Evolutionary conservation across 208 protist genomes (phyloP).

Genomic region (Crithidia expoeki): DNA sequence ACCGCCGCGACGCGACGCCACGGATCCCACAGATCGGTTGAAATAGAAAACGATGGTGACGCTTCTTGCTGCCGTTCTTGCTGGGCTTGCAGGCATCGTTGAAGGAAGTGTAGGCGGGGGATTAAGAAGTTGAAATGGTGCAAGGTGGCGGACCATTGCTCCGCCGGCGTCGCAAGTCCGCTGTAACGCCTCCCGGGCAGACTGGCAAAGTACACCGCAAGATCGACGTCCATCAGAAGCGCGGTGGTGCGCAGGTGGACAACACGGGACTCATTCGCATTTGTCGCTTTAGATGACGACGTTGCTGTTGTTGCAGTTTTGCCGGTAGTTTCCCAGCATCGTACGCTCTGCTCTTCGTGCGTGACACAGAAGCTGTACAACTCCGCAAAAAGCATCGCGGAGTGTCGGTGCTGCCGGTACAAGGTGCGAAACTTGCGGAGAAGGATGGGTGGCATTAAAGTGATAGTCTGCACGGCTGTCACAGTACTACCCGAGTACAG

Average conservation of each 20-base stretch:
- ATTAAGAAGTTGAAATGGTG: conserved; percentile 43
- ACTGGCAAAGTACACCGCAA: conserved; percentile 55
- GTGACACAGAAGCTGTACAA: conserved; percentile 36
- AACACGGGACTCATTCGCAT: background rate
- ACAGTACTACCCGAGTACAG: background rate
- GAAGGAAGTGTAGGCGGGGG: conserved; percentile 15
- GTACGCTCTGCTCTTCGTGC: conserved; percentile 24
- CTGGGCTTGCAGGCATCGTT: conserved; percentile 15
- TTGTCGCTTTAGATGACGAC: background rate
- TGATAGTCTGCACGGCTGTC: conserved; percentile 9
- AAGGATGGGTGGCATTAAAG: conserved; percentile 43
- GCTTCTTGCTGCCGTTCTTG: background rate
- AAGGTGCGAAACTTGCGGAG: conserved; percentile 36
- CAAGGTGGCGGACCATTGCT: conserved; percentile 49
- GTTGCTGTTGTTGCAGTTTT: background rate
- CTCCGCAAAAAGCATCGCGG: conserved; percentile 31
- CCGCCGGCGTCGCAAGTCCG: conserved; percentile 32
- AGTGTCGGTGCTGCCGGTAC: conserved; percentile 38
- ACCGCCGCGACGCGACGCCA: conserved; percentile 26
- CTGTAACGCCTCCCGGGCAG: conserved; percentile 54
- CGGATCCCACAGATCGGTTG: conserved; percentile 19
- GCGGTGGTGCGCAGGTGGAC: conserved; percentile 21
- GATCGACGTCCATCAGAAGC: conserved; percentile 56
- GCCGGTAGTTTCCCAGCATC: background rate
- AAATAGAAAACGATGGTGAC: background rate